Evolutionary conservation across 1,284 basidiomycete genomes (phyloP), one percentile per base, ranked within the genome.

Genomic region (Puccinia hordei): DNA sequence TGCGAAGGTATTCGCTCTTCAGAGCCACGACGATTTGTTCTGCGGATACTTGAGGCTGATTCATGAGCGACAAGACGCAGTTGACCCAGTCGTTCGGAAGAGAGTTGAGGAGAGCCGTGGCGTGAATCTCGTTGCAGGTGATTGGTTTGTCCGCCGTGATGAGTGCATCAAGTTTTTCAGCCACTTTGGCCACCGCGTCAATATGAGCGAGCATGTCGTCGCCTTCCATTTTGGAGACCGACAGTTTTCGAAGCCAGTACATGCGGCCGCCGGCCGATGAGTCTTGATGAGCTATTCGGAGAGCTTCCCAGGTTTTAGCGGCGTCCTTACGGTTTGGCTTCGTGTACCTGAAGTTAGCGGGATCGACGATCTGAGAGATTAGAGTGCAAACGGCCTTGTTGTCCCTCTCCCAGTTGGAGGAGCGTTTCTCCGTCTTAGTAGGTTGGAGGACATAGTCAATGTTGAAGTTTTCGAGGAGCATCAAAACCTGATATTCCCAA

Each of bases 241-340:
- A 38, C 1, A 73, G 72, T 24, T 61, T 57, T 0, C 46, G 15
- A 38, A 73, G 72, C 22, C 30, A 61, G 27, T 38, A 46, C 8
- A 41, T 59, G 6, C 4, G 4, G 5, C 53, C 53, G 1, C 72
- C 49, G 6, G 33, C 9, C 5, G 33, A 41, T 2, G 41, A 57
- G 41, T 73, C 72, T 46, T 73, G 53, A 22, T 73, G 72, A 27
- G 71, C 46, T n/a, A 22, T 2, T 19, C 59, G 33, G 1, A 59
- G 72, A n/a, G 33, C 17, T 27, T 2, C 5, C 72, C 49, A 73
- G 30, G 59, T 2, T 0, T 2, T 53, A n/a, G 9, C 6, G 6
- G 72, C 24, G 41, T 73, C 53, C 8, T 22, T 8, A 17, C 10
- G 38, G 22, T 24, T 6, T 0, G 19, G 53, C 4, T 22, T 19